Evolutionary conservation across 2,329 filamentous ascomycete species (phyloP), one percentile per base, ranked within the genome.

Genomic region (Claviceps sorghi): DNA sequence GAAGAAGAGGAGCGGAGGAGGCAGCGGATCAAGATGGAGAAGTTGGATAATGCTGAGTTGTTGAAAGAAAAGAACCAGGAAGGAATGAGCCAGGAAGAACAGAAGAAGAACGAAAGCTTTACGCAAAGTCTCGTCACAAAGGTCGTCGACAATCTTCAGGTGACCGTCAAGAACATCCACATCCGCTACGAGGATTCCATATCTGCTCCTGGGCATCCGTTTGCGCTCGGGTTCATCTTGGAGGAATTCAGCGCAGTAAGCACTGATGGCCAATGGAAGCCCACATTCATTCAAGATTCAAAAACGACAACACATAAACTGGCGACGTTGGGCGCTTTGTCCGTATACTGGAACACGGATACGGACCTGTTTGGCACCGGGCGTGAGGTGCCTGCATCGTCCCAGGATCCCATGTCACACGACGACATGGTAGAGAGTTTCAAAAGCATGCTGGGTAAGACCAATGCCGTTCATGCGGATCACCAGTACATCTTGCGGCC

Each of bases 311-410:
- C 90, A 22, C 88, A 98, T 72, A 99, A 99, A 69, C 76, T 98
- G 46, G 93, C 90, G 6, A 94, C 85, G 2, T 76, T 99, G 17
- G 88, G 88, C 34, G 88, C 90, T 5, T 71, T 99, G 49, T 89
- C 93, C 2, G 79, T 97, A 10, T 99, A 99, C 68, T 99, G 94
- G 93, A 94, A 98, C 66, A 98, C 93, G 1, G 91, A 99, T 66
- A 81, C 89, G 1, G 76, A 84, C 29, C 76, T 98, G 4, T 75
- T 97, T 44, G 88, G 89, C 13, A 83, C 86, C 4, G 89, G 89
- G 8, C 83, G 86, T 58, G 88, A 93, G 58, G 79, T 80, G 3
- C 54, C 60, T 3, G 57, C 59, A 1, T 50, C 60, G 5, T 51
- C 60, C 1, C 74, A 78, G 11, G 78, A 87, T 56, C 70, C 77